These are phyloP conservation scores for Macaranga tanarius DNA, from an alignment of 441 rosid species.

Conservation along the genomic window DNA sequence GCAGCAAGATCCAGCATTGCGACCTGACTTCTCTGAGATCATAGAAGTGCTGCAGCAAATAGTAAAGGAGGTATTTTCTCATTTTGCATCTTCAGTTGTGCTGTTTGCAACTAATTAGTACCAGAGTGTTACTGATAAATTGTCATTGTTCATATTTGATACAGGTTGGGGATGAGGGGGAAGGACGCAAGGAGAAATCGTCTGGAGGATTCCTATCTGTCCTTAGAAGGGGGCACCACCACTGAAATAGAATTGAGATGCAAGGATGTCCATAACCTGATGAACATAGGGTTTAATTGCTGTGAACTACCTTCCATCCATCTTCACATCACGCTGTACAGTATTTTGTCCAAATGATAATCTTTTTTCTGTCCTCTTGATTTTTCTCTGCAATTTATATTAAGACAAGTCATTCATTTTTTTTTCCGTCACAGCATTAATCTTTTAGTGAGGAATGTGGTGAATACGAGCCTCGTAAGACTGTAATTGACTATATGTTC, in stretches of 20 bases:
- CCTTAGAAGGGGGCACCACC: constrained; percentile 79
- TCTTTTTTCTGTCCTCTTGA: not conserved
- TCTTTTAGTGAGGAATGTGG: constrained; percentile 1
- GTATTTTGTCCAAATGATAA: constrained; percentile 15
- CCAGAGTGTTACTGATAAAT: not conserved
- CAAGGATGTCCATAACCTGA: constrained; percentile 20
- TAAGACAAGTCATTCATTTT: constrained; percentile 4
- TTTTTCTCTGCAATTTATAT: constrained; percentile 7
- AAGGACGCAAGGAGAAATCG: constrained; percentile 68
- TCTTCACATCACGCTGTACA: constrained; percentile 29
- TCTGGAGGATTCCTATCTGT: constrained; percentile 78
- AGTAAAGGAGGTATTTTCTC: constrained; percentile 53
- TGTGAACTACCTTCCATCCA: constrained; percentile 13
- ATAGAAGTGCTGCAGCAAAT: constrained; percentile 58
- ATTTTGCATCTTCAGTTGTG: not conserved
- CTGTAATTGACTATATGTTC: not conserved
- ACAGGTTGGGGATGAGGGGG: constrained; percentile 67
- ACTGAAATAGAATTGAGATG: constrained; percentile 27
- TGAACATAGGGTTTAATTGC: constrained; percentile 17
- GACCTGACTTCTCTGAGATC: constrained; percentile 82
- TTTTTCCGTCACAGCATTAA: not conserved
- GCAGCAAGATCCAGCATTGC: constrained; percentile 73
- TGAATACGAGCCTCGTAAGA: constrained; percentile 20
- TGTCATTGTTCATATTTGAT: not conserved
- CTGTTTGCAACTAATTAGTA: not conserved